A percentile compares a stretch with the other conserved stretches of the same genome.
Conservation (phyloP, 345 rosid species). For the Brassica juncea region DNA sequence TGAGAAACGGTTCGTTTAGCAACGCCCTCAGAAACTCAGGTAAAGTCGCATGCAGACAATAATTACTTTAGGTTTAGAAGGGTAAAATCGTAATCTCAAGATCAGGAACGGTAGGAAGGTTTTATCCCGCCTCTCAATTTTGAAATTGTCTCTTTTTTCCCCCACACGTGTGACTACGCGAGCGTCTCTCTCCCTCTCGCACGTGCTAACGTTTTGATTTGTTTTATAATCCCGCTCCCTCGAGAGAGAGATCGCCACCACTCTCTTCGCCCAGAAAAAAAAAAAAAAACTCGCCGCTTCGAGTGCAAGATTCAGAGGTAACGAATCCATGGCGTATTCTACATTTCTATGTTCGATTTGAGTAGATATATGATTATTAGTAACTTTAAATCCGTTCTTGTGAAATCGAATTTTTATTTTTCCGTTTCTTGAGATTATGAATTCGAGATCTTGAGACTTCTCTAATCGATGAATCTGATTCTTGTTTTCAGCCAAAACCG, state of each 20-base stretch:
- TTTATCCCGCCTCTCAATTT: conserved; percentile 36
- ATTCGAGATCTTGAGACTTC: background rate
- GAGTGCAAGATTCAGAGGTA: conserved; percentile 32
- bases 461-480: background rate
- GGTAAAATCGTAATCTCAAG: background rate
- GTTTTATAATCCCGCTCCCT: conserved; percentile 36
- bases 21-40: background rate
- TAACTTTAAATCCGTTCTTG: too few relatives aligned
- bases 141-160: background rate
- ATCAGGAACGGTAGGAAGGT: background rate
- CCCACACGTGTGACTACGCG: conserved; percentile 8
- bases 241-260: background rate
- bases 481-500: background rate
- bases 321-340: background rate
- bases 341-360: too few relatives aligned
- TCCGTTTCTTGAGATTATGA: too few relatives aligned
- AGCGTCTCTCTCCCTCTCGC: background rate
- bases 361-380: too few relatives aligned
- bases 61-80: conserved; percentile 6
- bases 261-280: background rate
- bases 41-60: background rate
- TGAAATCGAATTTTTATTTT: too few relatives aligned
- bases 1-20: background rate
- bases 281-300: background rate
- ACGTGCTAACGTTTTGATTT: conserved; percentile 24